Evolutionary conservation across 2,329 filamentous ascomycete species (phyloP).

Genomic region (Alternaria arborescens): DNA sequence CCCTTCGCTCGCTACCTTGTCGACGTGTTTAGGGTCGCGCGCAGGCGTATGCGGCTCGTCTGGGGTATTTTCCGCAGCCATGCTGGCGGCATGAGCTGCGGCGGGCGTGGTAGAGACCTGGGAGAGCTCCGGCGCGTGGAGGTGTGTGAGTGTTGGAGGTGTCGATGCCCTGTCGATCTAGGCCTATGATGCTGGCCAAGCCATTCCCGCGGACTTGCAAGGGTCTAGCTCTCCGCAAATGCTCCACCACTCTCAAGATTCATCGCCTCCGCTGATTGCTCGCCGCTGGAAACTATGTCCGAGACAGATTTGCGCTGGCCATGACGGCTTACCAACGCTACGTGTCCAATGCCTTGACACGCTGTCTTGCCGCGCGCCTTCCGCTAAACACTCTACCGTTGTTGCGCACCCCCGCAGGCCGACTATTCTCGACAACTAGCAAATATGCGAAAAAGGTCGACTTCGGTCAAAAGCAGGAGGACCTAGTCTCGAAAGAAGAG

Average conservation of each 20-base stretch:
- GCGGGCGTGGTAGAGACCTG: slow-evolving; percentile 26
- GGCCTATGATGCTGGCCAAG: slow-evolving; percentile 45
- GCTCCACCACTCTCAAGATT: slow-evolving; percentile 15
- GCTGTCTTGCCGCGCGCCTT: slow-evolving; percentile 26
- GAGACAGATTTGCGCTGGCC: slow-evolving; percentile 22
- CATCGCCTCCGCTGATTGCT: neutral
- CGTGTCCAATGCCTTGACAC: slow-evolving; percentile 33
- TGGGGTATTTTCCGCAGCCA: slow-evolving; percentile 51
- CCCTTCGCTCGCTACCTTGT: slow-evolving; percentile 33
- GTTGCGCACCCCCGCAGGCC: slow-evolving; percentile 14
- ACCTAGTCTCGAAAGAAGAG: slow-evolving; percentile 20
- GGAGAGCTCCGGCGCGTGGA: slow-evolving; percentile 28
- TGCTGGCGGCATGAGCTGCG: slow-evolving; percentile 52
- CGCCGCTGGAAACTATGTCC: slow-evolving; percentile 27
- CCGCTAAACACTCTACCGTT: neutral
- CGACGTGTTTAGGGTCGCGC: slow-evolving; percentile 21
- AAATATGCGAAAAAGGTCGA: slow-evolving; percentile 33
- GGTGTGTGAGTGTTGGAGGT: slow-evolving; percentile 31
- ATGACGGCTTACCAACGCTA: slow-evolving; percentile 36
- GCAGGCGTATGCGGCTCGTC: slow-evolving; percentile 49
- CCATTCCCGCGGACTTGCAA: slow-evolving; percentile 21
- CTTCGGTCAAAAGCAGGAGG: slow-evolving; percentile 35
- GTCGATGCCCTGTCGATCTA: slow-evolving; percentile 28
- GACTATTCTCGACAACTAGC: slow-evolving; percentile 26
- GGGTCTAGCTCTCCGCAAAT: slow-evolving; percentile 22